Conservation (phyloP, 2,329 filamentous ascomycete species). For the Amphichorda felina region DNA sequence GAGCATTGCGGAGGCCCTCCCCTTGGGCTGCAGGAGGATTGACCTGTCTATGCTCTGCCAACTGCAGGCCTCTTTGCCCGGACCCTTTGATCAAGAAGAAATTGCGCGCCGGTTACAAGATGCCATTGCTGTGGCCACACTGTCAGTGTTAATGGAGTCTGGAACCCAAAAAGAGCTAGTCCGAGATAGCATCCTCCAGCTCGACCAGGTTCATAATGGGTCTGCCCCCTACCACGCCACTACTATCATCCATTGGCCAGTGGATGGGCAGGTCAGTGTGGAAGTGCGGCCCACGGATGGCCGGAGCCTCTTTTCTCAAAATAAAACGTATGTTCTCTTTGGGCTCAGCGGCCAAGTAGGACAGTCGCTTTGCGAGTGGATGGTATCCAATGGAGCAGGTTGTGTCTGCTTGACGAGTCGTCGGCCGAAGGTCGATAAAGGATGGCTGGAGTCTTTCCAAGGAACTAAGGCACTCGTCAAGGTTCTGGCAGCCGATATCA, state of each 20-base stretch:
- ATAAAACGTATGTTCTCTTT: slow-evolving; percentile 20
- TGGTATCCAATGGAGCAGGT: slow-evolving; percentile 23
- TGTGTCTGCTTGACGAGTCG: slow-evolving; percentile 26
- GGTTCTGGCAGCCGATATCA: slow-evolving; percentile 1
- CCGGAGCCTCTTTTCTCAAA: slow-evolving; percentile 8
- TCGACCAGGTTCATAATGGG: background rate
- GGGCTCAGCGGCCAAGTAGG: slow-evolving; percentile 21
- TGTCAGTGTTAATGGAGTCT: too few relatives aligned
- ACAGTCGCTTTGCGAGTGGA: slow-evolving; percentile 24
- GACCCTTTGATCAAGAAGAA: too few relatives aligned
- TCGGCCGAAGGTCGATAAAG: slow-evolving; percentile 16
- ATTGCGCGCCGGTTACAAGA: too few relatives aligned
- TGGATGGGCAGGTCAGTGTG: background rate
- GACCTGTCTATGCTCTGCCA: too few relatives aligned
- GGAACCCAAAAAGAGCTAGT: too few relatives aligned
- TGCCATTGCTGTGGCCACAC: too few relatives aligned
- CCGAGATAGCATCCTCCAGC: too few relatives aligned
- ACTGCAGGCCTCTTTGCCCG: too few relatives aligned
- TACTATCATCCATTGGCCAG: slow-evolving; percentile 1
- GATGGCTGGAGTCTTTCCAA: slow-evolving; percentile 10
- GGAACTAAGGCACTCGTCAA: slow-evolving; percentile 4
- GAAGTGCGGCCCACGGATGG: slow-evolving; percentile 1
- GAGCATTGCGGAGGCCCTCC: too few relatives aligned
- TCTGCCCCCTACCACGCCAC: too few relatives aligned
- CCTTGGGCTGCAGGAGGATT: too few relatives aligned